Evolutionary conservation across 805 yeast genomes (phyloP), one percentile per base, ranked within the genome.

Genomic region (Kluyveromyces lactis): DNA sequence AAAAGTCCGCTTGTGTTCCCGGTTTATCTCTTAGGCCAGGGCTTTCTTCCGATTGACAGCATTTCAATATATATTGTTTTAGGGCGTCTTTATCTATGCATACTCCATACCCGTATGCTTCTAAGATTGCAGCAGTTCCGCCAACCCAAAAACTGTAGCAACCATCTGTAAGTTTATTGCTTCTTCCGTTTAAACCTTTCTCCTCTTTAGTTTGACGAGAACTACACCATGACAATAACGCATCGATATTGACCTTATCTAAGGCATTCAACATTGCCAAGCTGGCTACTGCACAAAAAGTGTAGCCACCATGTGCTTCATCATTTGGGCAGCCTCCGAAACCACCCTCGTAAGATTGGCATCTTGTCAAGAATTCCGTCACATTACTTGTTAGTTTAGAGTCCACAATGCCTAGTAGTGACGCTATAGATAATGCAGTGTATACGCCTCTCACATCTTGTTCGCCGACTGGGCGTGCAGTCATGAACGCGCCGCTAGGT

Each of bases 81-180:
- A 90, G 62, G 1, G 74, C 77, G 8, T 69, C 65, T 43, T 87
- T 71, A 42, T 78, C 68, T 43, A 81, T 53, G 42, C 71, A 46
- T 26, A 43, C 18, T 15, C 44, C 40, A 41, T 46, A 44, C 4
- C 63, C 59, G 1, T 55, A 51, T 2, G 58, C 53, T 12, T 55
- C 64, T 1, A 66, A 26, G 1, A 80, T 63, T 0, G 72, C 64
- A 43, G 84, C 92, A 3, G 86, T 57, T 0, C 86, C 94, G 1
- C 97, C 97, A 2, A 87, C 81, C 98, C 98, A 92, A 59, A 82
- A 90, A 54, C 90, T 77, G 58, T 92, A 92, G 60, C 98, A 92
- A 0, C 95, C 96, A 57, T 92, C 98, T 1, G 92, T 97, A 24
- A 92, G 69, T 56, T 92, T 92, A 58, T 90, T 90, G 0, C 95